Evolutionary conservation across 768 basidiomycete genomes (phyloP).

Genomic region (Dentipellis sp.): DNA sequence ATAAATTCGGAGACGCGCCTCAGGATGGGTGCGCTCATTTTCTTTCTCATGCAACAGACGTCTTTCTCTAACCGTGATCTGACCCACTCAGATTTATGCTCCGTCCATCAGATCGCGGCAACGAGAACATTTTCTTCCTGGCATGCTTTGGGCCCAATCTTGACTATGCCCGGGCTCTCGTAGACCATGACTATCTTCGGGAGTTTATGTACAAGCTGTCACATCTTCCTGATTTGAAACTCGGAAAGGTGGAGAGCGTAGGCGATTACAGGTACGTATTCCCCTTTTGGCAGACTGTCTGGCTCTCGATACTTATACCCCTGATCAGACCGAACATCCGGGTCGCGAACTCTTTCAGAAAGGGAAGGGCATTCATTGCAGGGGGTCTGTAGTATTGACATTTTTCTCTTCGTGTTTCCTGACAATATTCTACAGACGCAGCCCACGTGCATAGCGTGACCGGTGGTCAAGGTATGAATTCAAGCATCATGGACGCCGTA

Average conservation of each 20-base stretch:
- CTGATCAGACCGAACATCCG: conserved; percentile 10
- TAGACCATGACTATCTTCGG: not conserved
- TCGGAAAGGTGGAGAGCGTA: conserved; percentile 1
- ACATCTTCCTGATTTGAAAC: not conserved
- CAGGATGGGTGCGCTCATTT: not conserved
- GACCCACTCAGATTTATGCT: not conserved
- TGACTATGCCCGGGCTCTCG: not conserved
- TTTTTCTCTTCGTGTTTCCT: conserved; percentile 7
- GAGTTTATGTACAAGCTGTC: not conserved
- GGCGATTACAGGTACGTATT: conserved; percentile 5
- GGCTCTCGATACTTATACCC: too few species aligned
- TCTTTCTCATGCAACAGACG: not conserved
- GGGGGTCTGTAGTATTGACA: conserved; percentile 6
- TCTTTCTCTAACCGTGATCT: not conserved
- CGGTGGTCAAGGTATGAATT: conserved; percentile 4
- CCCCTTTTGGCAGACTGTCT: too few species aligned
- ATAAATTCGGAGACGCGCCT: not conserved
- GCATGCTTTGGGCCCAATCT: not conserved
- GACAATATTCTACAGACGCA: conserved; percentile 2
- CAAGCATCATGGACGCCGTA: conserved; percentile 1
- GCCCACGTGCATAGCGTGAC: conserved; percentile 2
- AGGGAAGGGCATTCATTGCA: conserved; percentile 12
- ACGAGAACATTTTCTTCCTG: not conserved
- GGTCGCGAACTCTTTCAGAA: conserved; percentile 8
- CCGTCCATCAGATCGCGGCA: not conserved